These are phyloP conservation scores for Colletotrichum melonis DNA, from an alignment of 2,329 filamentous ascomycete species.

Conservation along the genomic window DNA sequence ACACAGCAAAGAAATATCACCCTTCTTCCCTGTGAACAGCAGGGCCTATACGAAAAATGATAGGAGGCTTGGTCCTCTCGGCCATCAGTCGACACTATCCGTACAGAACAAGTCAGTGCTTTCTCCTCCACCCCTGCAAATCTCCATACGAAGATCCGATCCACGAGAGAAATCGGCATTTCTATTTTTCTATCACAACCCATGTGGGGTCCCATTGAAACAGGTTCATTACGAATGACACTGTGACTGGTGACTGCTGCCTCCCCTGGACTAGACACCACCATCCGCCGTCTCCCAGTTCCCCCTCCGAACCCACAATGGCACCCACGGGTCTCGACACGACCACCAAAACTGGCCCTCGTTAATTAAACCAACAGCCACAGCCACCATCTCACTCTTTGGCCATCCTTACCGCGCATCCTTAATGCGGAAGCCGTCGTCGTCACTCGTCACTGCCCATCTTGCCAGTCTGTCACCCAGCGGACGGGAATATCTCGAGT, in stretches of 20 bases:
- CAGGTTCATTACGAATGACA: constrained; percentile 35
- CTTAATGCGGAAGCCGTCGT: constrained; percentile 3
- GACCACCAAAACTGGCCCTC: constrained; percentile 8
- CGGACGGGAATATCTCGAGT: constrained; percentile 1
- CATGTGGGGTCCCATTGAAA: constrained; percentile 34
- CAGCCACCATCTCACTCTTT: constrained; percentile 14
- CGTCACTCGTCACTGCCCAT: background rate
- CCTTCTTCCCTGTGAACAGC: background rate
- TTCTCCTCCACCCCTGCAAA: constrained; percentile 2
- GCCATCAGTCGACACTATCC: background rate
- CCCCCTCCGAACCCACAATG: background rate
- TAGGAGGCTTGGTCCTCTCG: constrained; percentile 15
- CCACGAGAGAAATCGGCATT: constrained; percentile 28
- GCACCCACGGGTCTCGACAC: background rate
- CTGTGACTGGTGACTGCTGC: constrained; percentile 1
- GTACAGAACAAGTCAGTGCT: background rate
- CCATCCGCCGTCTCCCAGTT: background rate
- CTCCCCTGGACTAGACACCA: constrained; percentile 10
- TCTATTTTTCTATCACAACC: constrained; percentile 32
- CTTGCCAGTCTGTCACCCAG: background rate
- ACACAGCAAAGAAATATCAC: background rate
- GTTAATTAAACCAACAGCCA: constrained; percentile 23
- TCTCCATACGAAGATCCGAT: constrained; percentile 34
- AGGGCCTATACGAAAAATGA: background rate
- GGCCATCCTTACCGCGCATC: background rate